Conservation (phyloP, 2,329 filamentous ascomycete species). For the Westerdykella aurantiaca region DNA sequence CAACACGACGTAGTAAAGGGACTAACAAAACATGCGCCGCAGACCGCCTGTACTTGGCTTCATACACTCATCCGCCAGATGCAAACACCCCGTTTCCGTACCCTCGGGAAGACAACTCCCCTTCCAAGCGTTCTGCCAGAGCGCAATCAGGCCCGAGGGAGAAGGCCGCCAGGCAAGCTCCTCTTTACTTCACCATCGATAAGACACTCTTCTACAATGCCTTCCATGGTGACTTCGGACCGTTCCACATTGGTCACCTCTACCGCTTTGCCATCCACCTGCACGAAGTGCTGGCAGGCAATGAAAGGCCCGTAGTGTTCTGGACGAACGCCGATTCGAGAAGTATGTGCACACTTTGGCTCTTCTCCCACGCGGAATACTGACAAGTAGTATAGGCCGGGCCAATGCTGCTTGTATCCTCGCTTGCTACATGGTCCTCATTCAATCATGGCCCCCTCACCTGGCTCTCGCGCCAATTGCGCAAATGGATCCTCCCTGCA, state of each 20-base stretch:
- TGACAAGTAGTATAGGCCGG: conserved; percentile 53
- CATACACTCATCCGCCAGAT: conserved; percentile 77
- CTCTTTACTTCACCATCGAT: conserved; percentile 94
- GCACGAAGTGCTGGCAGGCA: conserved; percentile 90
- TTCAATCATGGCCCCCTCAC: conserved; percentile 96
- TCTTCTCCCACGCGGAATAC: conserved; percentile 1
- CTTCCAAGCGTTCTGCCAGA: conserved; percentile 69
- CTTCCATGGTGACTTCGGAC: conserved; percentile 97
- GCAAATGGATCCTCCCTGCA: conserved; percentile 92
- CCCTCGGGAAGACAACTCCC: conserved; percentile 59
- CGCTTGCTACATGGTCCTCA: conserved; percentile 97
- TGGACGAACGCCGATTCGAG: conserved; percentile 90
- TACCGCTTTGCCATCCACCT: conserved; percentile 95
- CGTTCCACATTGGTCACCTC: conserved; percentile 91
- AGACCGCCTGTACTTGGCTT: conserved; percentile 94
- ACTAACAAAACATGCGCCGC: conserved; percentile 17
- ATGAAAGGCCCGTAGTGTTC: conserved; percentile 86
- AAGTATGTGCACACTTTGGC: conserved; percentile 53
- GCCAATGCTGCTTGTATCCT: conserved; percentile 92
- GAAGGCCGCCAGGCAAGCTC: conserved; percentile 52
- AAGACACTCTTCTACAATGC: conserved; percentile 92
- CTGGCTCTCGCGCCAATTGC: conserved; percentile 91
- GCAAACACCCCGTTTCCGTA: conserved; percentile 83
- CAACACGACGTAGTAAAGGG: background rate
- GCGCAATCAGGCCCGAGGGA: conserved; percentile 54